These are phyloP conservation scores for Arachis stenosperma DNA, from an alignment of 306 rosid genomes.

Conservation along the genomic window DNA sequence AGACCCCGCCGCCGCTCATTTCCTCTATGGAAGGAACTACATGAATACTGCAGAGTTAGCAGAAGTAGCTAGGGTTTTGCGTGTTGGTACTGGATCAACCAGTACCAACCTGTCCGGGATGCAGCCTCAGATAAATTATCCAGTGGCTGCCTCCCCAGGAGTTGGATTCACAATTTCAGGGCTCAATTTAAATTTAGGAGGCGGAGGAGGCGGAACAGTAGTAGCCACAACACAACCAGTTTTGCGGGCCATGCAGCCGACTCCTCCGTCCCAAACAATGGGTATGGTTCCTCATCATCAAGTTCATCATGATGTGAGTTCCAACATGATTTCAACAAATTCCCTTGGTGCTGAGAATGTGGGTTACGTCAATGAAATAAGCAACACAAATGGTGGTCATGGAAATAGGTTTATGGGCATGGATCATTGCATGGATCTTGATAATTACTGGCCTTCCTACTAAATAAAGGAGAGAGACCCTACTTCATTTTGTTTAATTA, in stretches of 20 bases:
- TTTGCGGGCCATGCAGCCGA: slow-evolving; percentile 45
- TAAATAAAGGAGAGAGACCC: slow-evolving; percentile 33
- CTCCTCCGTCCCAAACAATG: background rate
- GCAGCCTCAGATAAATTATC: slow-evolving; percentile 53
- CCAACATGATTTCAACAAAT: slow-evolving; percentile 49
- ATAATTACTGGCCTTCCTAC: slow-evolving; percentile 75
- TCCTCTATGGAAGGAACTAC: slow-evolving; percentile 57
- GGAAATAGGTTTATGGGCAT: slow-evolving; percentile 61
- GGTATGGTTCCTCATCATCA: background rate
- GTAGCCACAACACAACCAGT: slow-evolving; percentile 38
- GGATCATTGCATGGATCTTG: slow-evolving; percentile 82
- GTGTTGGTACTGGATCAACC: slow-evolving; percentile 47
- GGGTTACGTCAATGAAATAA: slow-evolving; percentile 64
- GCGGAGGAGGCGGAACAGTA: slow-evolving; percentile 26
- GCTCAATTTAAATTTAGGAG: slow-evolving; percentile 66
- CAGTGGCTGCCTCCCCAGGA: slow-evolving; percentile 3
- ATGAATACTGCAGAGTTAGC: slow-evolving; percentile 56
- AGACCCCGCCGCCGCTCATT: slow-evolving; percentile 50
- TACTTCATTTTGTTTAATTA: background rate
- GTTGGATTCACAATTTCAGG: slow-evolving; percentile 69
- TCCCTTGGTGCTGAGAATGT: slow-evolving; percentile 48
- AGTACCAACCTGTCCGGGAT: slow-evolving; percentile 42
- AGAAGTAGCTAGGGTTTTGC: slow-evolving; percentile 59
- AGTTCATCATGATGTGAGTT: slow-evolving; percentile 46
- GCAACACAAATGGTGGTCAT: slow-evolving; percentile 38